Conservation (phyloP, 345 rosid genomes). For the Viola odorata region DNA sequence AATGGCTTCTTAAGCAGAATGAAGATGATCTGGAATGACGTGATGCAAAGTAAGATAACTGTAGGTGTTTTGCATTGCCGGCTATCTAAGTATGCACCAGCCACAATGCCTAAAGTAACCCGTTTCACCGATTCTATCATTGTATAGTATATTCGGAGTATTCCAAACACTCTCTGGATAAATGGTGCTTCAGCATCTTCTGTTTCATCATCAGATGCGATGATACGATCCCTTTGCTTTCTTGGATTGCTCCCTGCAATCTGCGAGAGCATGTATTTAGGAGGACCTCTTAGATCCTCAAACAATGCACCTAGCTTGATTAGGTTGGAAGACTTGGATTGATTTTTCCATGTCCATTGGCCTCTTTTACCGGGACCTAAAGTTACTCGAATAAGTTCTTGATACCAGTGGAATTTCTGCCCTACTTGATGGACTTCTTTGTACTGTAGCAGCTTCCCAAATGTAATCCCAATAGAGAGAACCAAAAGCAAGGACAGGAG, state of each 20-base stretch:
- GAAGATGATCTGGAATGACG: slow-evolving; percentile 83
- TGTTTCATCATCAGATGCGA: slow-evolving; percentile 86
- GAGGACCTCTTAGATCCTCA: slow-evolving; percentile 91
- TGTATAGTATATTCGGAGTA: slow-evolving; percentile 89
- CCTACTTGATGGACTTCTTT: slow-evolving; percentile 94
- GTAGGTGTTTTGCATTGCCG: slow-evolving; percentile 48
- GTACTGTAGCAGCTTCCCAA: slow-evolving; percentile 83
- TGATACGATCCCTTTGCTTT: slow-evolving; percentile 53
- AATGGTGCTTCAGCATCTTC: slow-evolving; percentile 96
- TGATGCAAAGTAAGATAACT: slow-evolving; percentile 47
- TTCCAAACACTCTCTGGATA: slow-evolving; percentile 81
- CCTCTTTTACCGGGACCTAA: slow-evolving; percentile 95
- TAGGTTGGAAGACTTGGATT: slow-evolving; percentile 35
- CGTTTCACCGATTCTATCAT: slow-evolving; percentile 58
- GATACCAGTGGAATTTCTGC: slow-evolving; percentile 78
- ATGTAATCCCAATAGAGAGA: slow-evolving; percentile 76
- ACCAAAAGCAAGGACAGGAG: slow-evolving; percentile 59
- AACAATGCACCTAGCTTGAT: slow-evolving; percentile 65
- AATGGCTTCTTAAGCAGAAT: slow-evolving; percentile 85
- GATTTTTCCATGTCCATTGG: slow-evolving; percentile 87
- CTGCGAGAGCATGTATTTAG: slow-evolving; percentile 92
- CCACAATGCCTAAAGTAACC: slow-evolving; percentile 51
- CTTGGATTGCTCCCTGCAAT: slow-evolving; percentile 41
- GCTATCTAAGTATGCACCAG: slow-evolving; percentile 52
- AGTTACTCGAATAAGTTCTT: slow-evolving; percentile 70